Base-by-base conservation (phyloP, 177 flowering plant genomes). In the Vitis hybrid region DNA sequence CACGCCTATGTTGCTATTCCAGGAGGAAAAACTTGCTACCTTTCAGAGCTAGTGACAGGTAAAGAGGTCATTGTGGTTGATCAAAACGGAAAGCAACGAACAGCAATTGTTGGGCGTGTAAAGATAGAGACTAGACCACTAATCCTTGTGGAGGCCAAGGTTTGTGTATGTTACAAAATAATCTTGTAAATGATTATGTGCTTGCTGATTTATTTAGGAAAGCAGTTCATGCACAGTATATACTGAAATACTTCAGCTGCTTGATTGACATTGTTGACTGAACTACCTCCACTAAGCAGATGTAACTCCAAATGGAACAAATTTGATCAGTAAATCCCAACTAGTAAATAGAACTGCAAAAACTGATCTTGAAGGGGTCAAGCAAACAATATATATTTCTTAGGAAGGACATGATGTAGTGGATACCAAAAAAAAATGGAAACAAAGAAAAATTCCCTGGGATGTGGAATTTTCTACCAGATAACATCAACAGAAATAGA, bases 1-100 rank as follows among this genome's bases (percentile, higher is more conserved):
- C 98, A 94, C 81, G 84, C 94, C 52, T 94, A 94, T 83, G 88
- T 91, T 66, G 91, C 90, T 66, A 75, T 88, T 77, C 98, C 98
- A n/a, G 98, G 94, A 66, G 93, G 96, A 30, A 89, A 83, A 70
- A 92, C 97, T 49, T 73, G 89, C 80, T 93, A 91, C 72, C 94
- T 94, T 56, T 90, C 97, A 13, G 97, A 94, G 79, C 70, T 92
- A 72, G 86, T 80, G 74, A 72, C 97, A 1, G 98, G 97, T 55
- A 89, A 82, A 76, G 96, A 94, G 74, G 91, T 94, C 62, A 71
- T 87, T 68, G 86, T 94, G 52, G 96, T 92, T 65, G 88, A 91
- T 71, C 93, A 86, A 75, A 74, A 56, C 19, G 98, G 98, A 27
- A 65, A 50, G 18, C 92, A 89, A 80, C 79, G 98, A 71, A 87